Base-by-base conservation (phyloP, 2,329 filamentous ascomycete genomes). In the Byssothecium circinans region DNA sequence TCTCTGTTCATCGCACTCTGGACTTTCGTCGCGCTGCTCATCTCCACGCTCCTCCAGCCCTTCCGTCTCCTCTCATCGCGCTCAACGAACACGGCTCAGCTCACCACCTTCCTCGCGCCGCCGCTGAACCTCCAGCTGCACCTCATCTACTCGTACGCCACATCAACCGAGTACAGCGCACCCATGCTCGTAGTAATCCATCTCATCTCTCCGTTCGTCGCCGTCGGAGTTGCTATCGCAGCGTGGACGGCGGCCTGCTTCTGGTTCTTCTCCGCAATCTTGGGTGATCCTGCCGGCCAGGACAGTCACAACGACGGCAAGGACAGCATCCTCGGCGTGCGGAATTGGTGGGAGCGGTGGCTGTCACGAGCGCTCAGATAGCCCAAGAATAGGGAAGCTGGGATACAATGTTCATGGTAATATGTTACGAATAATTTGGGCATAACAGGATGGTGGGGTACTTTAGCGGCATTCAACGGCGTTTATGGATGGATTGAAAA, bases 281-380 rank as follows among this genome's bases (percentile, higher is more conserved):
- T 86, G 40, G 83, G 83, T 4, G 83, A 85, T 65, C 83, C 83
- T 23, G 81, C 82, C 45, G 79, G 79, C 33, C 78, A 77, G 23
- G 79, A 81, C 56, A 77, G 79, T 20, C 77, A 78, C 53, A 83
- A 85, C 52, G 83, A 86, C 54, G 83, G 83, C 11, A 74, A 78
- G 43, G 80, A 81, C 18, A 79, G 81, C 11, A 81, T 85, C 3
- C 67, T 86, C 2, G 77, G 76, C 3, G 76, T 85, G 25, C 70
- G 81, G 47, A 74, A 75, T 39, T 84, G 80, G 76, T 85, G 83
- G 83, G 81, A 83, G 58, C 71, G 71, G 38, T 84, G 80, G 79
- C 69, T 86, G 22, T 65, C 69, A 11, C 62, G 70, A 41, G 73
- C 68, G 6, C 38, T 74, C 50, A 53, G 64, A 44, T 65, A 10